Base-by-base conservation (phyloP, 2,329 filamentous ascomycete genomes). In the Exophiala sideris region DNA sequence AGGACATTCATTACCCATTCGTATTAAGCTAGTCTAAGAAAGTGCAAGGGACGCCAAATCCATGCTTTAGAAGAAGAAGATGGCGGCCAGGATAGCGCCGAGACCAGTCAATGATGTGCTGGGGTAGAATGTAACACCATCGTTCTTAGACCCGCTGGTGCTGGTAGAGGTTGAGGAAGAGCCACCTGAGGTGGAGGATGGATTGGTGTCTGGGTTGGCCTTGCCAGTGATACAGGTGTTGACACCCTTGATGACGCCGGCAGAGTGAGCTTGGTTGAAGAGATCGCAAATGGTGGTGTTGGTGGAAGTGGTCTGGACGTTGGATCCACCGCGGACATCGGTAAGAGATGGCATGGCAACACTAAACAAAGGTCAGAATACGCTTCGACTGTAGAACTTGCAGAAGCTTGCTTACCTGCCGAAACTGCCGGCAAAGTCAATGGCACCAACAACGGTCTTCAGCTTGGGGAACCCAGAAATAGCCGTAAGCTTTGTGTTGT, bases 351-450 rank as follows among this genome's bases (percentile, higher is more conserved):
- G 86, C 50, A 96, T 80, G 34, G 78, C 68, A 62, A 94, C 84
- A 56, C 90, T 95, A 64, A 1, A 50, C 18, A 5, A 11, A 48
- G 67, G 61, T 66, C 14, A 58, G 16, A 42, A 21, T 1, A 41
- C 3, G 4, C 12, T 77, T 64, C 75, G 70, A 54, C 48, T 38
- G 20, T 56, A 29, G 1, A 38, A 38, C 1, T 11, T 5, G 21
- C 12, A 20, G 5, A 33, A 34, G 38, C 47, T 10, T 6, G 52
- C 60, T 53, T 51, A 62, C 60, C 46, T 46, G 36, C 45, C 18
- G 73, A 96, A 95, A 77, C 84, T 87, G 67, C 94, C 94, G 65
- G 85, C 85, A 71, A 96, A 83, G 71, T 90, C 86, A 68, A 97
- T 79, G 66, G 89, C 90, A 75, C 91, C 92, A 61, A 79, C 81